These are phyloP conservation scores for Aquanectria penicillioides DNA, from an alignment of 2,329 filamentous ascomycete species.

Conservation along the genomic window DNA sequence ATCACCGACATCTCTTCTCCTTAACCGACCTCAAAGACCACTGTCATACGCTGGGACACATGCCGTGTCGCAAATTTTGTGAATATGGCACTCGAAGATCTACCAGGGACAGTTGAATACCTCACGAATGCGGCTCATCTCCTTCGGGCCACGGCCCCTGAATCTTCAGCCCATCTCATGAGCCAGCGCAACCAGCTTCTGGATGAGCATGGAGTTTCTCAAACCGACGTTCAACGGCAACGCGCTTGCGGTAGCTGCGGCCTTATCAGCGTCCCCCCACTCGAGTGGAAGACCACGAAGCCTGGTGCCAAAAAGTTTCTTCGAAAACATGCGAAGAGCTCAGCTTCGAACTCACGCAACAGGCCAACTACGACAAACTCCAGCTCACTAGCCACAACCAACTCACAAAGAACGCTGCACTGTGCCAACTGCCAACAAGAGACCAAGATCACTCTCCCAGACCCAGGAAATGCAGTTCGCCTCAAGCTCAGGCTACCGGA, in stretches of 20 bases:
- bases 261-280: constrained; percentile 61
- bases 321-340: constrained; percentile 16
- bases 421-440: constrained; percentile 58
- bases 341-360: constrained; percentile 3
- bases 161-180: constrained; percentile 70
- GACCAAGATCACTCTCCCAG: constrained; percentile 54
- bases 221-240: constrained; percentile 61
- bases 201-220: constrained; percentile 55
- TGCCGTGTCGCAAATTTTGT: neutral
- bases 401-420: constrained; percentile 51
- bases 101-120: constrained; percentile 51
- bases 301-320: constrained; percentile 44
- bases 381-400: constrained; percentile 28
- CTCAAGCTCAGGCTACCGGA: constrained; percentile 28
- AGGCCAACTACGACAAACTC: neutral
- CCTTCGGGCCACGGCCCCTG: constrained; percentile 61
- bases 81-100: constrained; percentile 35
- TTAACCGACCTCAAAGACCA: neutral
- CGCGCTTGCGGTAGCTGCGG: constrained; percentile 70
- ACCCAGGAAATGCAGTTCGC: constrained; percentile 47
- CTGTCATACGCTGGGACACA: neutral
- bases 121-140: constrained; percentile 70
- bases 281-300: constrained; percentile 56
- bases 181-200: constrained; percentile 61
- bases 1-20: constrained; percentile 1